Evolutionary conservation across 2,329 filamentous ascomycete genomes (phyloP), one percentile per base, ranked within the genome.

Genomic region (Aspergillus fumigatus): DNA sequence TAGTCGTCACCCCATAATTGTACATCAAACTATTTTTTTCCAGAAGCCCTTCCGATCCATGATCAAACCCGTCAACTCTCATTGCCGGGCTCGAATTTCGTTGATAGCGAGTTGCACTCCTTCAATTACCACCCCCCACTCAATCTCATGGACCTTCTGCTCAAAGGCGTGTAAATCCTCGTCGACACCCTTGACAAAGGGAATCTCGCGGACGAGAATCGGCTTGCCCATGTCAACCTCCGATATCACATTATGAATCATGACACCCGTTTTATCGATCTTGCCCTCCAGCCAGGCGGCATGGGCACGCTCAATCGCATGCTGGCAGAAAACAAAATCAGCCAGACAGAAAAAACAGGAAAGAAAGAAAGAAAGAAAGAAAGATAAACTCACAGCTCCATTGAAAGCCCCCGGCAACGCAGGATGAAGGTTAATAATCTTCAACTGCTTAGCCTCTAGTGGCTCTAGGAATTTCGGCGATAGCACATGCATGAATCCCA

Each of bases 401-500:
- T 92, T 88, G 69, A 91, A 92, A 65, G 86, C 82, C 1, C 88
- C 88, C 67, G 82, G 88, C 43, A 90, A 73, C 3, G 88, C 85
- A 10, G 90, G 91, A 68, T 96, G 91, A 43, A 96, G 74, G 70
- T 96, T 96, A 67, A 96, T 92, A 48, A 93, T 85, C 25, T 80
- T 82, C 38, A 93, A 79, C 0, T 81, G 82, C 0, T 80, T 83
- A 11, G 72, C 76, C 35, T 83, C 80, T 7, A 96, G 69, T 1
- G 90, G 89, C 8, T 82, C 79, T 50, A 96, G 77, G 70, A 95
- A 94, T 1, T 79, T 76, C 2, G 79, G 78, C 0, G 85, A 86
- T 50, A 95, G 82, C 56, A 95, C 87, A 71, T 94, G 87, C 90
- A 95, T 95, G 82, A 89, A 95, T 2, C 92, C 91, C 3, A 89